These are phyloP conservation scores for Colletotrichum sp. DNA, from an alignment of 2,329 filamentous ascomycete species.

Conservation along the genomic window DNA sequence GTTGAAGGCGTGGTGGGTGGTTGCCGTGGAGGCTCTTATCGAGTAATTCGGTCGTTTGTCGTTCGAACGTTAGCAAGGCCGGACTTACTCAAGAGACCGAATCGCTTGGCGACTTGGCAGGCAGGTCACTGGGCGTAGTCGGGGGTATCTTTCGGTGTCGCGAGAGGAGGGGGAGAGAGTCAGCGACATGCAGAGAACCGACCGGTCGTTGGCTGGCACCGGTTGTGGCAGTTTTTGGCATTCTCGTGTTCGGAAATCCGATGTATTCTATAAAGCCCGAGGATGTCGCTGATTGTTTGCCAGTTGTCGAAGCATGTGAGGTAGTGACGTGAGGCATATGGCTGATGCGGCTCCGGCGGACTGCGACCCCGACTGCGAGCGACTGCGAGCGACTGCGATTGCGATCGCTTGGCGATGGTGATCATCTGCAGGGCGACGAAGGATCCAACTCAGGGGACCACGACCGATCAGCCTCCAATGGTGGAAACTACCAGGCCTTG, in stretches of 20 bases:
- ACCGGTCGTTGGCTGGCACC: not conserved
- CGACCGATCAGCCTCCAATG: not conserved
- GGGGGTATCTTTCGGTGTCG: not conserved
- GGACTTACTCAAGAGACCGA: not conserved
- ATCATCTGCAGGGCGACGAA: not conserved
- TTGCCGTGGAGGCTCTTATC: not conserved
- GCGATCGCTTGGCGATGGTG: not conserved
- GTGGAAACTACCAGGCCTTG: not conserved
- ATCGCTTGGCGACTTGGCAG: not conserved
- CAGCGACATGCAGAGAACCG: not conserved
- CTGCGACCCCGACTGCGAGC: not conserved
- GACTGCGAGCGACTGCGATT: not conserved
- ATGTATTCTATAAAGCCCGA: not conserved
- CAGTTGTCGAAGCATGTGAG: not conserved
- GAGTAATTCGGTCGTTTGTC: not conserved
- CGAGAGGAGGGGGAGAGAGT: not conserved
- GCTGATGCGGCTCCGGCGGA: not conserved
- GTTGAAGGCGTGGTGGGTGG: not conserved
- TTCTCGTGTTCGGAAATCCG: not conserved
- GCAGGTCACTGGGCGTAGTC: not conserved
- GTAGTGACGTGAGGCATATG: not conserved
- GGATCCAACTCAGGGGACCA: not conserved
- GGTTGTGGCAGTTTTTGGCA: not conserved
- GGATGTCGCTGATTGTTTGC: not conserved
- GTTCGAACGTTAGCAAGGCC: not conserved